A percentile compares a stretch with the other conserved stretches of the same genome.
Evolutionary conservation across 2,329 filamentous ascomycete species (phyloP).

Genomic region (Rutstroemia sp.): DNA sequence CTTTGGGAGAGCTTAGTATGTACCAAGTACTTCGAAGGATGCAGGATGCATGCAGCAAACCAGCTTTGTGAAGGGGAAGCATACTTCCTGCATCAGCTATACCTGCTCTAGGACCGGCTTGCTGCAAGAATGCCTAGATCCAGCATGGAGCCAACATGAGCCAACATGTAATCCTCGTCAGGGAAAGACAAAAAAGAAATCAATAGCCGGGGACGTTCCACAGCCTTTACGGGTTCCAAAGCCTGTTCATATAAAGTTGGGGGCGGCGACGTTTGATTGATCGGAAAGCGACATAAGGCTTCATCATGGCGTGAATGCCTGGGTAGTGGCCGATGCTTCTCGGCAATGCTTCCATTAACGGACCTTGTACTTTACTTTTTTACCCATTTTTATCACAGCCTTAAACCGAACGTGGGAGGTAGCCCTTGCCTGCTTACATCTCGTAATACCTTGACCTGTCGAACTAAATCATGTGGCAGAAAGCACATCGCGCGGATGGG

Average conservation of each 20-base stretch:
- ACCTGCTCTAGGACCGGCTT: background rate
- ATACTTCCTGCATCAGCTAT: too few species aligned
- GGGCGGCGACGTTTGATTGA: constrained; percentile 3
- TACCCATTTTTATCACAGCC: background rate
- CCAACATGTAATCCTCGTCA: background rate
- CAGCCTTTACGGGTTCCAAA: background rate
- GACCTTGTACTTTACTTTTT: background rate
- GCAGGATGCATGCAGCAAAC: too few species aligned
- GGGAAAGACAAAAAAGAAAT: background rate
- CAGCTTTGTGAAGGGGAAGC: too few species aligned
- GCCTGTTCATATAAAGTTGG: background rate
- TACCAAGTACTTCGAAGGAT: too few species aligned
- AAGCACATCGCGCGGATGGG: background rate
- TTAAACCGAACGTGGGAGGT: background rate
- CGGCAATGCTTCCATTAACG: background rate
- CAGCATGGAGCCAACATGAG: background rate
- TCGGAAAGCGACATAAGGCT: background rate
- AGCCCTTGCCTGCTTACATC: constrained; percentile 1
- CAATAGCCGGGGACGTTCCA: background rate
- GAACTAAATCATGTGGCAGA: too few species aligned
- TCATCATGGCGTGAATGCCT: background rate
- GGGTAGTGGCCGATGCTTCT: background rate
- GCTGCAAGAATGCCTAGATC: background rate
- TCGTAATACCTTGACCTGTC: background rate
- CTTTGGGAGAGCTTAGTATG: too few species aligned